Percentiles rank a stretch among this genome's conserved stretches.
These are phyloP conservation scores for Blastocystis hominis DNA, from an alignment of 352 stramenopile species.

Conservation along the genomic window DNA sequence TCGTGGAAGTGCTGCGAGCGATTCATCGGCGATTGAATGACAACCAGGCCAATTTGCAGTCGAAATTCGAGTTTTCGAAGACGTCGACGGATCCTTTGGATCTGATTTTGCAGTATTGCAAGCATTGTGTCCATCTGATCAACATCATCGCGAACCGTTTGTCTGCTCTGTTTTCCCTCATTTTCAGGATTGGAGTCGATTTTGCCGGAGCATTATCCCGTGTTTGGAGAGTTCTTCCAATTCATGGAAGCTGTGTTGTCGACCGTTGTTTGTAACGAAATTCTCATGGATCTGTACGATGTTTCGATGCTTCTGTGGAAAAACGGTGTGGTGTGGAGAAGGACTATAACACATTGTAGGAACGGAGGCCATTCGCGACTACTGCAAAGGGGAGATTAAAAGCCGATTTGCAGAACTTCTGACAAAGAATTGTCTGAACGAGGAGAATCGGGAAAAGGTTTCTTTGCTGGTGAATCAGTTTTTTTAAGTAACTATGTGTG, in stretches of 20 bases:
- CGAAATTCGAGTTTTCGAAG: background rate
- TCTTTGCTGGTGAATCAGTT: background rate
- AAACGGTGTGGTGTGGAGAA: background rate
- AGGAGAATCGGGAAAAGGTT: background rate
- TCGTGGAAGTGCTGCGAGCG: background rate
- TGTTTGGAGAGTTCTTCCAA: slow-evolving; percentile 36
- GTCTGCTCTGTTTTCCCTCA: background rate
- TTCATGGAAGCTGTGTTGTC: background rate
- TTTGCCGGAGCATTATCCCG: background rate
- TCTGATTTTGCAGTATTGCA: background rate
- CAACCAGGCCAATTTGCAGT: background rate
- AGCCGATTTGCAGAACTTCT: background rate
- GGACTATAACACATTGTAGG: background rate
- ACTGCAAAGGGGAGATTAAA: background rate
- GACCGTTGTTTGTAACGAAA: background rate
- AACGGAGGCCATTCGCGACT: background rate
- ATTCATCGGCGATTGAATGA: background rate
- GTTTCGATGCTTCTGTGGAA: background rate
- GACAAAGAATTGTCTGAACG: background rate
- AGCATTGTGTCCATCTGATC: background rate
- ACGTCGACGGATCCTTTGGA: background rate
- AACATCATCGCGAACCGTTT: background rate
- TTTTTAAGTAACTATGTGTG: background rate
- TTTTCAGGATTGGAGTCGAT: background rate
- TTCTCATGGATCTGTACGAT: background rate